A percentile compares a stretch with the other conserved stretches of the same genome.
These are phyloP conservation scores for Coemansia sp. DNA, from an alignment of 192 early-diverging fungal genomes.

Conservation along the genomic window DNA sequence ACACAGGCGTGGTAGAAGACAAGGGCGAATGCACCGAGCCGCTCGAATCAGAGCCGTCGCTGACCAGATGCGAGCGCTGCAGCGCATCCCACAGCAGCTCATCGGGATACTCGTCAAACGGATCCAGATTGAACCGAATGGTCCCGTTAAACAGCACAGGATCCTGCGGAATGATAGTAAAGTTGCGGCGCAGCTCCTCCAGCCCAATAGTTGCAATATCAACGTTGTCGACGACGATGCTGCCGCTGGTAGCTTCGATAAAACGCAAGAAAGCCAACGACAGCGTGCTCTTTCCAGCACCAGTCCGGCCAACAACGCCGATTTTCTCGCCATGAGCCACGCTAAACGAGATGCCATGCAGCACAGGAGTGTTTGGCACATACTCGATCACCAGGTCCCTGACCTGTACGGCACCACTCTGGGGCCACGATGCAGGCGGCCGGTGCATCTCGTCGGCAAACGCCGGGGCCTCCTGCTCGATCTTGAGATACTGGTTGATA, in stretches of 20 bases:
- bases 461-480: conserved; percentile 72
- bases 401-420: conserved; percentile 65
- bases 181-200: conserved; percentile 68
- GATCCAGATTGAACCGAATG: conserved; percentile 87
- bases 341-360: conserved; percentile 71
- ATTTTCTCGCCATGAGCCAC: conserved; percentile 76
- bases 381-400: conserved; percentile 72
- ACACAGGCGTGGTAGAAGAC: neutral
- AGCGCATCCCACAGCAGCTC: conserved; percentile 75
- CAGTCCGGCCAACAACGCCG: conserved; percentile 89
- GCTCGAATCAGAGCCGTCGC: too few species aligned
- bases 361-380: conserved; percentile 70
- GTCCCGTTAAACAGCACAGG: conserved; percentile 77
- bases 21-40: neutral
- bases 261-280: conserved; percentile 75
- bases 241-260: conserved; percentile 64
- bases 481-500: conserved; percentile 72
- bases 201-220: conserved; percentile 72
- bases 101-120: conserved; percentile 77
- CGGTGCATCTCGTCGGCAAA: conserved; percentile 34
- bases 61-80: conserved; percentile 67
- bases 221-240: conserved; percentile 70
- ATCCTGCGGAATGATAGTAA: conserved; percentile 94
- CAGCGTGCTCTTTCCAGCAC: conserved; percentile 79
- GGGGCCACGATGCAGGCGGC: conserved; percentile 66